phyloP scores from a whole-genome alignment of 768 basidiomycete genomes.

The Rhizopogon vesiculosus region DNA sequence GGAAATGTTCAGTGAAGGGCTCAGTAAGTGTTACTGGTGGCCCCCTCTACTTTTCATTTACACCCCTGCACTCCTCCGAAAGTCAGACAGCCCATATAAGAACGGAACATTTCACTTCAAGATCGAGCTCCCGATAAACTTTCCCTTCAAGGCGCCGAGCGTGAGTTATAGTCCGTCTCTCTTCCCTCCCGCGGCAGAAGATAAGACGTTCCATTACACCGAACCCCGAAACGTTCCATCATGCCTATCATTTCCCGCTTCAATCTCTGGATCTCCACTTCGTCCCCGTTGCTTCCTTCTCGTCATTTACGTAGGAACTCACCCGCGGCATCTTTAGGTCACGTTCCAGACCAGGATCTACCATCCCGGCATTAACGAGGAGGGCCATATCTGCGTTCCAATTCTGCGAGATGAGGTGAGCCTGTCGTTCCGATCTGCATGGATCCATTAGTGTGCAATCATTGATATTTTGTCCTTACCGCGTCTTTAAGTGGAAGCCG shows the following conservation, averaged over 20 bases:
- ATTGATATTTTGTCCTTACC: constrained; percentile 4
- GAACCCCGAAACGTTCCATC: constrained; percentile 16
- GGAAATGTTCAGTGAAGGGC: constrained; percentile 76
- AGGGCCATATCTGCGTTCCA: constrained; percentile 81
- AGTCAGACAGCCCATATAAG: constrained; percentile 82
- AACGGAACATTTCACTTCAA: constrained; percentile 75
- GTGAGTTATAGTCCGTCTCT: constrained; percentile 33
- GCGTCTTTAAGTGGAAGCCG: constrained; percentile 71
- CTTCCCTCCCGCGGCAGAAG: constrained; percentile 1
- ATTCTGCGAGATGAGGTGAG: constrained; percentile 79
- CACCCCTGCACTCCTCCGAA: constrained; percentile 3
- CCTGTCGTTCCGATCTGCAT: background rate
- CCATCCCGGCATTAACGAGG: constrained; percentile 88
- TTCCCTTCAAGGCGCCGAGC: constrained; percentile 83
- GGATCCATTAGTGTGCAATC: background rate
- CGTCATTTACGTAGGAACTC: constrained; percentile 15
- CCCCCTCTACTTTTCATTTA: constrained; percentile 1
- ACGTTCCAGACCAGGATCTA: constrained; percentile 84
- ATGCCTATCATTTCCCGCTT: constrained; percentile 1
- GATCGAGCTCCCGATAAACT: constrained; percentile 69
- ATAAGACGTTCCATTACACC: background rate
- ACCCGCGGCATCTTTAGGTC: constrained; percentile 42
- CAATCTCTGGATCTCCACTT: background rate
- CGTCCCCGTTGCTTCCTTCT: background rate
- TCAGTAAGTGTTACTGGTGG: constrained; percentile 41